These are phyloP conservation scores for Xylaria sp. DNA, from an alignment of 2,329 filamentous ascomycete species.

Conservation along the genomic window DNA sequence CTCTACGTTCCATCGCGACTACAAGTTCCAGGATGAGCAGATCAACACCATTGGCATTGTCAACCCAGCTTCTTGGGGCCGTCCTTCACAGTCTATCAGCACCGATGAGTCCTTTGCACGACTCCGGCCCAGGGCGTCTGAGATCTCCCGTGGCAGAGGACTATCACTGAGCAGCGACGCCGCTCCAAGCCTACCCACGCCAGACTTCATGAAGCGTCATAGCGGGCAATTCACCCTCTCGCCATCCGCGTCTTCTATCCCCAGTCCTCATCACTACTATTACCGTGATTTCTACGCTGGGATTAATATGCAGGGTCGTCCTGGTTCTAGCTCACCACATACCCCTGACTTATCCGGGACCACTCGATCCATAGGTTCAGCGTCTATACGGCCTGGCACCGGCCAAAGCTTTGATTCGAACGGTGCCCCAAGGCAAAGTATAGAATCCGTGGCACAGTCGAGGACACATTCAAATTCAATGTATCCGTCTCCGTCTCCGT, in stretches of 20 bases:
- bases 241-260: conserved; percentile 49
- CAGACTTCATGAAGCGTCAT: conserved; percentile 66
- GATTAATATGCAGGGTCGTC: conserved; percentile 51
- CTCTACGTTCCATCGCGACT: conserved; percentile 77
- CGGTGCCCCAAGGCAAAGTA: conserved; percentile 53
- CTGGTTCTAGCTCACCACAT: conserved; percentile 60
- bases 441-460: conserved; percentile 50
- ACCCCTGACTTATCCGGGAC: conserved; percentile 56
- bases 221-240: conserved; percentile 69
- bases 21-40: conserved; percentile 72
- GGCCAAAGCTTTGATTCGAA: conserved; percentile 62
- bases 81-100: conserved; percentile 61
- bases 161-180: conserved; percentile 65
- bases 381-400: conserved; percentile 58
- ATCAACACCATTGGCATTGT: conserved; percentile 74
- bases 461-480: conserved; percentile 60
- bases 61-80: conserved; percentile 70
- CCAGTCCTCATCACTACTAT: conserved; percentile 58
- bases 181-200: conserved; percentile 64
- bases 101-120: conserved; percentile 53
- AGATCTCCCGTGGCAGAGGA: conserved; percentile 58
- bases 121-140: conserved; percentile 52
- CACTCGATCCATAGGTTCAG: conserved; percentile 50
- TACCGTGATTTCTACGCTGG: conserved; percentile 58
- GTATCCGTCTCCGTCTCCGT: conserved; percentile 53